phyloP scores from a whole-genome alignment of 805 yeast genomes.

The Vanderwaltozyma yarrowii region DNA sequence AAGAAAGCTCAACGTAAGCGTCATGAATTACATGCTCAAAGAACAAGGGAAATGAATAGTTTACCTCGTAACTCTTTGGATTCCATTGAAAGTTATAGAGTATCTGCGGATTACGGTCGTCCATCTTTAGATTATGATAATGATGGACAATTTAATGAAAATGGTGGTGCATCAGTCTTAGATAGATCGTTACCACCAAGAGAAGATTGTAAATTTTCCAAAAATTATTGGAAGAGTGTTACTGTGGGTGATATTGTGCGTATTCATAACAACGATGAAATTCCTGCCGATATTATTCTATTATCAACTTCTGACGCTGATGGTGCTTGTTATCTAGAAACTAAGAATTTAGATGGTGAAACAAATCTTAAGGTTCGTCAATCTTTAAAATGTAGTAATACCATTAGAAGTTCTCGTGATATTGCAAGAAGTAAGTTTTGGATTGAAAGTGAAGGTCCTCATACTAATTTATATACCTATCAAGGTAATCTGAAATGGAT shows the following conservation, averaged over 20 bases:
- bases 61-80: constrained; percentile 34
- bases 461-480: constrained; percentile 63
- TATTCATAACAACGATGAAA: constrained; percentile 63
- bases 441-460: constrained; percentile 80
- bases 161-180: constrained; percentile 44
- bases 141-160: constrained; percentile 41
- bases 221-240: constrained; percentile 53
- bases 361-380: constrained; percentile 69
- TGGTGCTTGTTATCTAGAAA: constrained; percentile 66
- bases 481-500: constrained; percentile 59
- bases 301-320: constrained; percentile 59
- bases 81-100: constrained; percentile 22
- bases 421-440: constrained; percentile 45
- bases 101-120: constrained; percentile 21
- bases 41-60: constrained; percentile 7
- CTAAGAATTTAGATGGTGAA: constrained; percentile 76
- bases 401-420: constrained; percentile 40
- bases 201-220: constrained; percentile 28
- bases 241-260: constrained; percentile 66
- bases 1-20: constrained; percentile 9
- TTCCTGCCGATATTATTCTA: constrained; percentile 65
- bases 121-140: constrained; percentile 29
- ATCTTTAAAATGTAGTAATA: constrained; percentile 52
- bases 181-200: constrained; percentile 43
- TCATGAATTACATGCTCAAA: constrained; percentile 2